Base-by-base conservation (phyloP, 148 eudicot genomes). In the Nyssa sinensis region DNA sequence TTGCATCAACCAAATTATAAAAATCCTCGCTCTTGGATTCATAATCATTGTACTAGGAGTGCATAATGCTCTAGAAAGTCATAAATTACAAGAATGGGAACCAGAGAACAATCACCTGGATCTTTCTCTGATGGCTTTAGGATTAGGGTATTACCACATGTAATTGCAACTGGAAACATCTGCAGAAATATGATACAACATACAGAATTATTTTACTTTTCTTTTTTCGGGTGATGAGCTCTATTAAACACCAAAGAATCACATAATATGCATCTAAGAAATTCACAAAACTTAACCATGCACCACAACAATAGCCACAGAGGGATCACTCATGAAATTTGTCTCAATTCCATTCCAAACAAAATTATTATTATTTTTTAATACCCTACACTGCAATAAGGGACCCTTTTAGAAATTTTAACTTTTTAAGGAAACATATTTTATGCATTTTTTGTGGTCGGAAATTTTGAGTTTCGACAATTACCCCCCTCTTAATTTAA, bases 81-180 rank as follows among this genome's bases (percentile, higher is more conserved):
- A 17, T 69, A 51, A 55, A 23, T 1, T n/a, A n/a, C n/a, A n/a
- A n/a, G n/a, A n/a, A 8, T n/a, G n/a, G n/a, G n/a, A n/a, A n/a
- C n/a, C n/a, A n/a, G n/a, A 14, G 62, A 10, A 55, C 62, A 73
- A 77, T 75, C 74, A 88, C 96, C 91, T 83, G 96, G 85, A 80
- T 76, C 81, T 83, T 81, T 88, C 86, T 87, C 93, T 16, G 93
- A 87, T 58, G 96, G 84, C 77, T 84, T 91, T 67, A 91, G 66
- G 67, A 91, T 81, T 76, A 82, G 87, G 7, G 91, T 88, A 85
- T 88, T 88, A 39, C 91, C 96, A 79, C 90, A 88, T 64, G 85
- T 64, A 28, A 91, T 72, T 44, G 96, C 92, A 67, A 88, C 69
- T 0, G 93, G 89, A 57, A 91, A 88, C 89, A 88, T 87, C 96